Evolutionary conservation across 1,284 basidiomycete species (phyloP).

Genomic region (Ganoderma resinaceum): DNA sequence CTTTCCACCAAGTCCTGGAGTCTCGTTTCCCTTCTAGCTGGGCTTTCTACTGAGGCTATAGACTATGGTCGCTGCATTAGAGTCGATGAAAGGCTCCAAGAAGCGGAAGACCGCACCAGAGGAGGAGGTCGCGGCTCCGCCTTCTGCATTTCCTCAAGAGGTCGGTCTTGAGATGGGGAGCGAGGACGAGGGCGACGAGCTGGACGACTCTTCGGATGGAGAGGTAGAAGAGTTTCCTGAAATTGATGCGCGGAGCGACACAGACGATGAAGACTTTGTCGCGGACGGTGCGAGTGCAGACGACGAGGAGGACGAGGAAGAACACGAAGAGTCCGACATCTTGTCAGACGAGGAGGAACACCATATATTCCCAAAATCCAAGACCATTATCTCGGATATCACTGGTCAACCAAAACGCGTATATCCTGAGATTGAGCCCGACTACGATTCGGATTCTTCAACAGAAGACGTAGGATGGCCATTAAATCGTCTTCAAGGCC

Average conservation of each 20-base stretch:
- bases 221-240: conserved; percentile 63
- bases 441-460: conserved; percentile 96
- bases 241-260: conserved; percentile 58
- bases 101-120: conserved; percentile 63
- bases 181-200: conserved; percentile 67
- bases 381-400: conserved; percentile 78
- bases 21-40: conserved; percentile 6
- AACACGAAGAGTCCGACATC: conserved; percentile 42
- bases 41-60: conserved; percentile 12
- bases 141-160: conserved; percentile 45
- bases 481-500: conserved; percentile 14
- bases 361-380: conserved; percentile 66
- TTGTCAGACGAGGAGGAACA: conserved; percentile 48
- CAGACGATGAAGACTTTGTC: conserved; percentile 50
- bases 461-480: conserved; percentile 88
- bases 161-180: conserved; percentile 71
- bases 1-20: neutral
- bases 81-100: conserved; percentile 44
- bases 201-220: conserved; percentile 51
- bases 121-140: conserved; percentile 30
- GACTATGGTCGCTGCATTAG: conserved; percentile 47
- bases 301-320: conserved; percentile 41
- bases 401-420: conserved; percentile 90
- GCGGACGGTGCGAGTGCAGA: conserved; percentile 48
- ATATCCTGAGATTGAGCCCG: conserved; percentile 94